Evolutionary conservation across 306 rosid genomes (phyloP), one percentile per base, ranked within the genome.

Genomic region (Mucuna pruriens): DNA sequence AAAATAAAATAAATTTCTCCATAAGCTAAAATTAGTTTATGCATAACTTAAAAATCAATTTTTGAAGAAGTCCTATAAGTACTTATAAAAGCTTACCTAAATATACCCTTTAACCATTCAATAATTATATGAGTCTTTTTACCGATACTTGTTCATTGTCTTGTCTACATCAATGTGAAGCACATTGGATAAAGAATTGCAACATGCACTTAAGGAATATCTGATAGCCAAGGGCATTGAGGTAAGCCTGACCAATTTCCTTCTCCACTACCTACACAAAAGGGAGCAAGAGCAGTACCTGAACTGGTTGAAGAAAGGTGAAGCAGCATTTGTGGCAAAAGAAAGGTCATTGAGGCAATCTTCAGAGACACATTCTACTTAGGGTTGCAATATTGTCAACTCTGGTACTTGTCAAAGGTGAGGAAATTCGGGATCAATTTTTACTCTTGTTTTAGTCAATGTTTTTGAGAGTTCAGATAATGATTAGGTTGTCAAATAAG

Each of bases 241-340:
- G 36, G 85, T 77, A 74, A 83, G 61, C 84, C 85, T 95, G 25
- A 91, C 87, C 34, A 87, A 82, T 78, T 93, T 91, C 83, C 94
- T 95, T 80, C 82, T 90, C 51, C 85, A 75, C 84, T 86, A 90
- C 84, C 84, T 90, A 7, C 94, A 89, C 78, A 85, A 67, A 71
- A 90, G 87, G 75, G 97, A 92, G 87, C 94, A 91, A 62, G 83
- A 71, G 45, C 97, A 91, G 36, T 95, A 95, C 33, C 74, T 89
- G 72, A 87, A 91, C 74, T 95, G 99, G 99, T 82, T 92, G 72
- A 83, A 86, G 77, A 84, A 70, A 52, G 89, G 88, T 22, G 89
- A 90, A 65, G 90, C 85, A 69, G 90, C 85, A 36, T 86, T 71
- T 29, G 49, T 86, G 25, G 70, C 83, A 13, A 64, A 83, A 85